phyloP scores from a whole-genome alignment of 345 rosid species.

The Dimocarpus longan region DNA sequence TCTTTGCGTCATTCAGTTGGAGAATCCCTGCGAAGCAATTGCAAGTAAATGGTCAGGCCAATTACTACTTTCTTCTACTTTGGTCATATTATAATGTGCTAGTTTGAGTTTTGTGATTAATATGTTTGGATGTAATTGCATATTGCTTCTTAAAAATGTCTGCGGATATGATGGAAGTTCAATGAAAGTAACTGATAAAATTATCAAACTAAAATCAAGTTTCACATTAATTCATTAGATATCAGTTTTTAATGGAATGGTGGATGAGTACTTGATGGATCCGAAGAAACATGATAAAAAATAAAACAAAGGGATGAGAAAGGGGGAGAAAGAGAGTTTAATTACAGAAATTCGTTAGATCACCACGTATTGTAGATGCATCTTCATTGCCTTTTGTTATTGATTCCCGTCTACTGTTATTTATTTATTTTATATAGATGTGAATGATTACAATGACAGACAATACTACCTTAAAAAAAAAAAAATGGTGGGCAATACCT shows the following conservation, averaged over 20 bases:
- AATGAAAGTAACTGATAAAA: too few species aligned
- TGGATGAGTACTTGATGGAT: neutral
- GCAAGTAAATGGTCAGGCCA: constrained; percentile 47
- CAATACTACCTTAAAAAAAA: too few species aligned
- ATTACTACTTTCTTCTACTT: constrained; percentile 1
- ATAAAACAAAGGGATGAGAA: too few species aligned
- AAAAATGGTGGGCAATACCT: too few species aligned
- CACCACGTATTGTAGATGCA: neutral
- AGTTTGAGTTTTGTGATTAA: constrained; percentile 6
- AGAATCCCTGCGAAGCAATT: constrained; percentile 44
- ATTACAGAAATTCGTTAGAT: neutral
- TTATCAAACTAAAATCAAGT: too few species aligned
- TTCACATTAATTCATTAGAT: too few species aligned
- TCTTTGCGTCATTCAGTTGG: constrained; percentile 80
- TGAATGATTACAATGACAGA: too few species aligned
- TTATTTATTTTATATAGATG: too few species aligned
- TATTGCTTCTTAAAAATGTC: neutral
- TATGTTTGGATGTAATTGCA: neutral
- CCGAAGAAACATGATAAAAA: neutral
- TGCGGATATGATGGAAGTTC: too few species aligned
- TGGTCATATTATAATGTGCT: neutral
- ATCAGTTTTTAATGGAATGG: too few species aligned
- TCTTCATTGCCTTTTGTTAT: neutral
- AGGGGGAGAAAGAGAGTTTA: neutral
- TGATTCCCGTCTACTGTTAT: neutral